Percentiles rank a stretch among this genome's conserved stretches.
These are phyloP conservation scores for Monosporozyma yasuniensis DNA, from an alignment of 805 yeast genomes.

Conservation along the genomic window DNA sequence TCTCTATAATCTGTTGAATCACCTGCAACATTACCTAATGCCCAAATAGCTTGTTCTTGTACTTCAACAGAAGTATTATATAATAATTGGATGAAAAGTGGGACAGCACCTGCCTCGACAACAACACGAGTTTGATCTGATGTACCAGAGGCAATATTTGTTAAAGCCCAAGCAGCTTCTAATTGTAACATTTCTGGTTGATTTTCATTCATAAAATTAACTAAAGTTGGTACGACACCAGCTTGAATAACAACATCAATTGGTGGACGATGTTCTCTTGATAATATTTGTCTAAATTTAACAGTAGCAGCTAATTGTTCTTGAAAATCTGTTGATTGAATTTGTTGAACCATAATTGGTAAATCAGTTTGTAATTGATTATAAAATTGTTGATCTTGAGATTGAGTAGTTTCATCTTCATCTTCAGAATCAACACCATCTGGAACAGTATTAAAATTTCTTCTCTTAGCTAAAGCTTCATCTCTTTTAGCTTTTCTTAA, in stretches of 20 bases:
- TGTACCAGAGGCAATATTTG: conserved; percentile 93
- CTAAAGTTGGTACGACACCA: conserved; percentile 89
- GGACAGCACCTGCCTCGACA: conserved; percentile 90
- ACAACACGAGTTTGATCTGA: conserved; percentile 85
- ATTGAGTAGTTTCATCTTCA: conserved; percentile 37
- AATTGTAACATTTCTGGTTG: conserved; percentile 84
- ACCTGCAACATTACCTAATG: conserved; percentile 97
- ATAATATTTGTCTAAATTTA: conserved; percentile 84
- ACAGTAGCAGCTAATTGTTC: conserved; percentile 82
- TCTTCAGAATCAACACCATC: conserved; percentile 46
- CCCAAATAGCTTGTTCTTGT: conserved; percentile 98
- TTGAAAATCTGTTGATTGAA: conserved; percentile 67
- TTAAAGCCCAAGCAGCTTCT: conserved; percentile 99
- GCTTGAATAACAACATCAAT: conserved; percentile 85
- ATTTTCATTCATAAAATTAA: conserved; percentile 65
- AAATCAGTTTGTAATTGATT: conserved; percentile 53
- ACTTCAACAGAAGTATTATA: conserved; percentile 80
- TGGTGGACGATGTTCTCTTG: conserved; percentile 94
- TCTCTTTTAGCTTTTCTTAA: conserved; percentile 94
- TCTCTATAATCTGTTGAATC: conserved; percentile 89
- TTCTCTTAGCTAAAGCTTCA: conserved; percentile 86
- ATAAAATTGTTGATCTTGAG: conserved; percentile 36
- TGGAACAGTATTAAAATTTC: conserved; percentile 52
- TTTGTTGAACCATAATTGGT: conserved; percentile 77
- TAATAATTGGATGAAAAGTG: conserved; percentile 74